phyloP scores from a whole-genome alignment of 2,329 filamentous ascomycete genomes.

The Chrysosporium keratinophilum region DNA sequence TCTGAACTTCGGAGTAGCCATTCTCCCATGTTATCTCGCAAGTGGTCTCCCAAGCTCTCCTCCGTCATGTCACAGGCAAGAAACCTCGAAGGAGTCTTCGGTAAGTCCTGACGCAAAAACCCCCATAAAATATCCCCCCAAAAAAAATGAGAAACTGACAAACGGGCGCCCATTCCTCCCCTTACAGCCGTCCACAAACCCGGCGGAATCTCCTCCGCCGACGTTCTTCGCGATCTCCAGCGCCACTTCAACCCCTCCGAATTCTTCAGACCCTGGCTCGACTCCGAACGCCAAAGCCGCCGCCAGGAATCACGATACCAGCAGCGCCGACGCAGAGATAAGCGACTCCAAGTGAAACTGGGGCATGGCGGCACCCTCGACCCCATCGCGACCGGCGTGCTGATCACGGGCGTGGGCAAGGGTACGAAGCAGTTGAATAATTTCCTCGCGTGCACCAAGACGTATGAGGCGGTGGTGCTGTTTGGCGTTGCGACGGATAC shows the following conservation, averaged over 20 bases:
- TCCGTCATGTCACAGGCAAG: slow-evolving; percentile 35
- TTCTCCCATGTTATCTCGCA: neutral
- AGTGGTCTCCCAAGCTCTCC: neutral
- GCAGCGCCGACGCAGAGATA: slow-evolving; percentile 51
- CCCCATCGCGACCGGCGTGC: slow-evolving; percentile 82
- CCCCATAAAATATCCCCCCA: slow-evolving; percentile 18
- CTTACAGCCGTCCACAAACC: slow-evolving; percentile 82
- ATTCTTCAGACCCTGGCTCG: slow-evolving; percentile 68
- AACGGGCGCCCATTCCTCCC: too few species aligned
- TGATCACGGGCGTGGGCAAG: slow-evolving; percentile 76
- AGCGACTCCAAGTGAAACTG: slow-evolving; percentile 68
- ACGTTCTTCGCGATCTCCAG: slow-evolving; percentile 82
- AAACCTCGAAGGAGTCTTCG: slow-evolving; percentile 54
- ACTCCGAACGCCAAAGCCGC: slow-evolving; percentile 49
- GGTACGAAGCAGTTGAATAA: slow-evolving; percentile 72
- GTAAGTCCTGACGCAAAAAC: slow-evolving; percentile 39
- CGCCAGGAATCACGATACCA: slow-evolving; percentile 46
- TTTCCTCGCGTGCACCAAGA: slow-evolving; percentile 84
- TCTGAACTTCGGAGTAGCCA: neutral
- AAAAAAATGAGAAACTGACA: neutral
- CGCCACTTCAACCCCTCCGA: slow-evolving; percentile 68
- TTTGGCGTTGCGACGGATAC: slow-evolving; percentile 90
- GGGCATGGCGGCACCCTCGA: slow-evolving; percentile 94
- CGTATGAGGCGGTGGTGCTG: slow-evolving; percentile 77
- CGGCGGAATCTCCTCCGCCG: slow-evolving; percentile 71